Conservation (phyloP, 345 rosid genomes). For the Isatis tinctoria region DNA sequence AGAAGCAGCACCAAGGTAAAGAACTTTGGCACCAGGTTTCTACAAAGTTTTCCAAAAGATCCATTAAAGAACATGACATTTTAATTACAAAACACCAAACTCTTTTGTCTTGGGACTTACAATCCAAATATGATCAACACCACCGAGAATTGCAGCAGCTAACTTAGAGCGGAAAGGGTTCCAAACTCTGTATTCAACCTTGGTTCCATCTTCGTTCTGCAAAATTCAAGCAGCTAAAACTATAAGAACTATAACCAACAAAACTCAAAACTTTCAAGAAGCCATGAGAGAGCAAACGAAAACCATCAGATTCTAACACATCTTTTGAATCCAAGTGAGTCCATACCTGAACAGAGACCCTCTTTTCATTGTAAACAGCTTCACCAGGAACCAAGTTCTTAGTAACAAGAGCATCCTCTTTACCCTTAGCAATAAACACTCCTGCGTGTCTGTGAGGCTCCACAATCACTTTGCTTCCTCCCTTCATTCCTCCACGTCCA, state of each 20-base stretch:
- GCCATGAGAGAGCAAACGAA: no score
- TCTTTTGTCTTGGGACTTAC: constrained; percentile 37
- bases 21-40: constrained; percentile 97
- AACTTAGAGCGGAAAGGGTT: constrained; percentile 95
- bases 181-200: constrained; percentile 92
- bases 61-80: neutral
- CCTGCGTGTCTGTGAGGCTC: constrained; percentile 89
- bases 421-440: constrained; percentile 80
- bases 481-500: constrained; percentile 68
- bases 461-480: constrained; percentile 75
- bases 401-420: constrained; percentile 87
- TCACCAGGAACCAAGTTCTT: constrained; percentile 83
- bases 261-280: neutral
- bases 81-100: neutral
- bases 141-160: constrained; percentile 95
- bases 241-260: neutral
- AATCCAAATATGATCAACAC: constrained; percentile 91
- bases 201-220: constrained; percentile 87
- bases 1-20: constrained; percentile 98
- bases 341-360: constrained; percentile 62
- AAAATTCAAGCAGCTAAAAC: neutral
- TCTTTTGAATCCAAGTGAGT: no score
- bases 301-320: neutral
- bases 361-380: constrained; percentile 84
- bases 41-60: neutral